These are phyloP conservation scores for Melampsora americana DNA, from an alignment of 1,284 basidiomycete genomes.

Conservation along the genomic window DNA sequence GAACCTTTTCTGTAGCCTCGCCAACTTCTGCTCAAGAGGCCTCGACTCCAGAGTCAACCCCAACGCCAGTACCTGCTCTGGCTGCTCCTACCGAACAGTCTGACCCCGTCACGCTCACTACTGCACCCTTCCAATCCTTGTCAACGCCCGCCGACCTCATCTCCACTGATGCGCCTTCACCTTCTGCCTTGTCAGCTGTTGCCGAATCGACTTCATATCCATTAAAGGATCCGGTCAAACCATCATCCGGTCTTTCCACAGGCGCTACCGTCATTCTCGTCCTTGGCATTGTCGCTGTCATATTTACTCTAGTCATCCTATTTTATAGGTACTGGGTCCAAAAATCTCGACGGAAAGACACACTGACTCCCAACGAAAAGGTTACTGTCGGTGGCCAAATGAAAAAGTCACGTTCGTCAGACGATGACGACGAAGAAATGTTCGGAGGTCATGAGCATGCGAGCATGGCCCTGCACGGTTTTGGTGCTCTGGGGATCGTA, in stretches of 20 bases:
- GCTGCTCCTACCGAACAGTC: too few relatives aligned
- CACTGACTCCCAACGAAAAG: slow-evolving; percentile 16
- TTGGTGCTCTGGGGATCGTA: slow-evolving; percentile 13
- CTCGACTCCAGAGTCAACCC: too few relatives aligned
- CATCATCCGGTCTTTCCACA: neutral
- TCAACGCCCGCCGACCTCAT: too few relatives aligned
- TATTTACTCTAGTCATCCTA: neutral
- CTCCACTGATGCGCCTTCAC: too few relatives aligned
- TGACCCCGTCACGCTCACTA: too few relatives aligned
- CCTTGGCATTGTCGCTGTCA: neutral
- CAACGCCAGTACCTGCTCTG: too few relatives aligned
- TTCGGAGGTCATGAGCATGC: slow-evolving; percentile 11
- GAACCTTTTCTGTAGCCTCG: too few relatives aligned
- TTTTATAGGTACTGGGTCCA: neutral
- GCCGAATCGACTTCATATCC: neutral
- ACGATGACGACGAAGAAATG: slow-evolving; percentile 19
- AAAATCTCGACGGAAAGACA: slow-evolving; percentile 1
- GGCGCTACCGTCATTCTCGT: neutral
- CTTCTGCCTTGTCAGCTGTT: neutral
- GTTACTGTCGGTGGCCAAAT: slow-evolving; percentile 30
- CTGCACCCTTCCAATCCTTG: too few relatives aligned
- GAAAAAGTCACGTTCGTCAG: slow-evolving; percentile 3
- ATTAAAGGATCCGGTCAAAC: neutral
- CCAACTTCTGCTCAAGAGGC: too few relatives aligned
- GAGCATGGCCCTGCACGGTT: neutral